Evolutionary conservation across 129 eudicot genomes (phyloP).

Genomic region (Kitagawia praeruptora): DNA sequence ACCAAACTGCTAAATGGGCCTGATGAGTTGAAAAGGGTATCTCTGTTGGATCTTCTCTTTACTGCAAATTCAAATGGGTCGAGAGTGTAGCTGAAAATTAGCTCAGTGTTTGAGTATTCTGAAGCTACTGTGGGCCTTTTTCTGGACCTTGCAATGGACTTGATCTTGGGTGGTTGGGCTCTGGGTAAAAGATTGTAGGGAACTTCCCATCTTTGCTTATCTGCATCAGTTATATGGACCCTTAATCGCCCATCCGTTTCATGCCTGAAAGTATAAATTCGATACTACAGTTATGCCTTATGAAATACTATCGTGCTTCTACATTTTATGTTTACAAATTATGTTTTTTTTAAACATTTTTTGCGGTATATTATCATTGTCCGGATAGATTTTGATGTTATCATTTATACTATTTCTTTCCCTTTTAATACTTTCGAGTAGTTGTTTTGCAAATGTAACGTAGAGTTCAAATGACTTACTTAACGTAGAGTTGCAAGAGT

Average conservation of each 20-base stretch:
- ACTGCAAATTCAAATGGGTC: slow-evolving; percentile 78
- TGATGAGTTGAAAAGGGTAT: slow-evolving; percentile 62
- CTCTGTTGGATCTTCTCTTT: slow-evolving; percentile 54
- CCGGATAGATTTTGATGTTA: neutral
- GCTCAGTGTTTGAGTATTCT: slow-evolving; percentile 39
- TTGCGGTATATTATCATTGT: too few species aligned
- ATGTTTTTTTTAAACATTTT: too few species aligned
- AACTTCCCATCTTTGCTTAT: slow-evolving; percentile 82
- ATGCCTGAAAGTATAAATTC: slow-evolving; percentile 47
- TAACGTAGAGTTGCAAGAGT: slow-evolving; percentile 66
- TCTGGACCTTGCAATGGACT: slow-evolving; percentile 25
- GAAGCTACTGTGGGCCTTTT: slow-evolving; percentile 25
- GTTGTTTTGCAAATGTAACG: neutral
- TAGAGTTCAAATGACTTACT: slow-evolving; percentile 34
- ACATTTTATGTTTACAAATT: too few species aligned
- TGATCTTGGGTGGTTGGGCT: slow-evolving; percentile 42
- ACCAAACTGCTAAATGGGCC: slow-evolving; percentile 47
- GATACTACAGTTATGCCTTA: neutral
- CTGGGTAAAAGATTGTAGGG: slow-evolving; percentile 78
- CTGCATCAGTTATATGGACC: slow-evolving; percentile 81
- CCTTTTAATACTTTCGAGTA: neutral
- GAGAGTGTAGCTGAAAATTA: slow-evolving; percentile 48
- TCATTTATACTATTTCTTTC: too few species aligned
- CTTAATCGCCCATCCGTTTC: slow-evolving; percentile 72
- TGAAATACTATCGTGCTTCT: neutral